Evolutionary conservation across 768 basidiomycete genomes (phyloP).

Genomic region (Zangia roseola): DNA sequence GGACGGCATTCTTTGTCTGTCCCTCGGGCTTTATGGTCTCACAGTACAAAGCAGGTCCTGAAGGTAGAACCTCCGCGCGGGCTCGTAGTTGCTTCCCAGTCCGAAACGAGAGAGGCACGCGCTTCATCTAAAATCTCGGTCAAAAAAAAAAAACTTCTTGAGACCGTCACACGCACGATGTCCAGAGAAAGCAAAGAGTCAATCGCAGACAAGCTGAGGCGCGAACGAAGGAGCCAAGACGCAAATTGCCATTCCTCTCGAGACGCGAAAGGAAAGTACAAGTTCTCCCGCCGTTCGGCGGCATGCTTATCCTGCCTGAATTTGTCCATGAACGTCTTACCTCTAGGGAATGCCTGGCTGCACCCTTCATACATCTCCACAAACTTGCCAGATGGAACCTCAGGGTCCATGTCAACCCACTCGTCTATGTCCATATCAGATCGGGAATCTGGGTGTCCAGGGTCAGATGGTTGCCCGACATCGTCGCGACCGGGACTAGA

Average conservation of each 20-base stretch:
- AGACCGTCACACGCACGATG: background rate
- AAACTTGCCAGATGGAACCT: background rate
- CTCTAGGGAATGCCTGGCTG: background rate
- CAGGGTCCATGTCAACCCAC: too few relatives aligned
- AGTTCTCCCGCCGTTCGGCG: background rate
- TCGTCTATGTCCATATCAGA: too few relatives aligned
- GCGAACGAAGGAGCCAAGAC: background rate
- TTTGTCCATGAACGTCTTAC: background rate
- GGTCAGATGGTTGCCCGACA: too few relatives aligned
- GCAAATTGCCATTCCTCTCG: background rate
- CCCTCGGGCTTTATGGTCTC: background rate
- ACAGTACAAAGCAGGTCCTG: background rate
- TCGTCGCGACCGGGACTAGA: too few relatives aligned
- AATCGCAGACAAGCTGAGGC: background rate
- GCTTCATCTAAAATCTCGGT: background rate
- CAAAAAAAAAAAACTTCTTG: background rate
- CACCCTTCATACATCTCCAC: background rate
- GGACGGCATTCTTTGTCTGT: slow-evolving; percentile 25
- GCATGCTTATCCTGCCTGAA: background rate
- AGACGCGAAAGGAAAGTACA: background rate
- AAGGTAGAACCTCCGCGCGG: background rate
- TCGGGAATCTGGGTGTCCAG: too few relatives aligned
- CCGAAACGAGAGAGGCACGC: background rate
- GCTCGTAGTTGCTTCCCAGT: background rate
- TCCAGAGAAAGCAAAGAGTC: background rate